Evolutionary conservation across 1,284 basidiomycete genomes (phyloP).

Genomic region (Tilletia horrida): DNA sequence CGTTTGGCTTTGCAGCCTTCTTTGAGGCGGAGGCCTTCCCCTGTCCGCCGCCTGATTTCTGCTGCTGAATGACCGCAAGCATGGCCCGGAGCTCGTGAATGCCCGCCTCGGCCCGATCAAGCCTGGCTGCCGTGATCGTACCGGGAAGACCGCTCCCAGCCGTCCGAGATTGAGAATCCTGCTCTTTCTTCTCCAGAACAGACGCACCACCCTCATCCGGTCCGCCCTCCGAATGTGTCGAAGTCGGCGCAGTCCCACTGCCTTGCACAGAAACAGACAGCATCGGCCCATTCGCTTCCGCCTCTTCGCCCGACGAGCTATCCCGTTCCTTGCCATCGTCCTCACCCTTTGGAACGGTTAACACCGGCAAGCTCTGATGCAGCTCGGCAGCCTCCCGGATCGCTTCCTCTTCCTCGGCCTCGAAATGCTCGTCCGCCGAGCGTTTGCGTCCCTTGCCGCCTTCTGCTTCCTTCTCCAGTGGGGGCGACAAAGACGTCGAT

Average conservation of each 20-base stretch:
- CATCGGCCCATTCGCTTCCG: background rate
- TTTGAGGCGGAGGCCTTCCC: background rate
- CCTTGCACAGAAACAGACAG: background rate
- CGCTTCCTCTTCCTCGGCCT: constrained; percentile 12
- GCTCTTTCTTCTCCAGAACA: background rate
- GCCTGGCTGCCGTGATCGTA: background rate
- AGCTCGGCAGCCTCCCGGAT: background rate
- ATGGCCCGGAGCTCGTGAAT: background rate
- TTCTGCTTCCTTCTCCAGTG: background rate
- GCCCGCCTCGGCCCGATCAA: background rate
- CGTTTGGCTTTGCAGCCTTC: background rate
- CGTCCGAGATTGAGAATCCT: background rate
- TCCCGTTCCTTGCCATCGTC: background rate
- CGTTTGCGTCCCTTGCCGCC: background rate
- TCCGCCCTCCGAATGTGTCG: background rate
- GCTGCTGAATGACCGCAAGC: background rate
- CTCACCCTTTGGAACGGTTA: background rate
- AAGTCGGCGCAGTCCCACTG: background rate
- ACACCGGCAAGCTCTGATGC: background rate
- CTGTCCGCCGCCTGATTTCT: background rate
- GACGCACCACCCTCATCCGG: background rate
- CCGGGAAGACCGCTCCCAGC: background rate
- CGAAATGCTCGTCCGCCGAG: constrained; percentile 13
- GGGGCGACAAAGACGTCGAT: background rate
- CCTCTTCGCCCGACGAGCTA: background rate